Conservation (phyloP, 129 eudicot genomes). For the Flaveria bidentis region DNA sequence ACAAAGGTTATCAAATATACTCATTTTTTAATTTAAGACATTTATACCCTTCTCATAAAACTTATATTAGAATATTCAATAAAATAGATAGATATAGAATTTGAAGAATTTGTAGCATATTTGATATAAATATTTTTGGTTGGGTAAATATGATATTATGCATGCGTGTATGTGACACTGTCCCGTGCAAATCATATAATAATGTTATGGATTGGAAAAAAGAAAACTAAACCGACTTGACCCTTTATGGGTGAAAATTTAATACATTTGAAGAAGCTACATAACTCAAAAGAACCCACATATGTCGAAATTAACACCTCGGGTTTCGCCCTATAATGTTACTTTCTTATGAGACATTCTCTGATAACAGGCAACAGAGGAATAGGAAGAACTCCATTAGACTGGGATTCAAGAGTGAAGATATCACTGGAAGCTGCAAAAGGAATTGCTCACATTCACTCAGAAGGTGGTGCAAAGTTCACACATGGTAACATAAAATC, state of each 20-base stretch:
- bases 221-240: too few species aligned
- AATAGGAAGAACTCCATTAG: conserved; percentile 60
- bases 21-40: too few species aligned
- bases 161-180: too few species aligned
- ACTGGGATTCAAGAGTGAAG: conserved; percentile 78
- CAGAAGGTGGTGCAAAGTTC: conserved; percentile 57
- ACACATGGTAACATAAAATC: conserved; percentile 88
- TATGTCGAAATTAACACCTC: not conserved
- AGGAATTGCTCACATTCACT: conserved; percentile 75
- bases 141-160: not conserved
- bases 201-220: not conserved
- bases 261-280: not conserved
- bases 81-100: too few species aligned
- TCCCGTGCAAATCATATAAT: not conserved
- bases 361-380: conserved; percentile 57
- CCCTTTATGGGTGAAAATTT: not conserved
- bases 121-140: not conserved
- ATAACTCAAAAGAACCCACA: not conserved
- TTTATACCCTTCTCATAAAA: too few species aligned
- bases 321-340: not conserved
- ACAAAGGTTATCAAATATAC: too few species aligned
- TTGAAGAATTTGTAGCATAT: not conserved
- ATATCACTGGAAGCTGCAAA: conserved; percentile 68
- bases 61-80: not conserved
- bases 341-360: not conserved